Evolutionary conservation across 495 filamentous ascomycete species (phyloP), one percentile per base, ranked within the genome.

Genomic region (Neurospora pannonica): DNA sequence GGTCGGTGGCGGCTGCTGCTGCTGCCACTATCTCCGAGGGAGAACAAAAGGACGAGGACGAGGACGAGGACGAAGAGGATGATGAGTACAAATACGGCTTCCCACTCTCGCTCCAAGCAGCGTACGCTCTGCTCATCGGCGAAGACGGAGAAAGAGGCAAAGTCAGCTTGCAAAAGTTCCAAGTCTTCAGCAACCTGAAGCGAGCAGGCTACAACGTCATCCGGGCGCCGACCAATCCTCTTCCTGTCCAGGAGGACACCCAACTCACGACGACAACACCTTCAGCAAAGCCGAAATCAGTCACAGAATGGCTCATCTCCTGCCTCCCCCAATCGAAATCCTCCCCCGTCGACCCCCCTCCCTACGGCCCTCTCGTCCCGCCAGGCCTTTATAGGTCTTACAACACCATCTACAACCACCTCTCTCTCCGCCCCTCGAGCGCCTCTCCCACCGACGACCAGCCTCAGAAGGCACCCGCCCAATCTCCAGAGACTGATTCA

Each of bases 81-180:
- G 85, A 86, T 37, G 85, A 87, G 72, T 84, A 85, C 75, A 87
- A 91, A n/a, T 78, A 86, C 9, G 92, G 90, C 0, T 83, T 95
- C 28, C 94, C 95, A 0, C 91, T 98, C 87, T 96, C 93, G 77
- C 81, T 98, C 38, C 93, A 98, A 81, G 94, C 92, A 6, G 94
- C 92, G 1, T 99, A 98, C 84, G 88, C 96, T 38, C 87, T 91
- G 48, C 90, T 93, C 75, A 87, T 93, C 76, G 93, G 91, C 17
- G 81, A 84, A 21, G 89, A 89, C 72, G 91, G 83, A 6, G 84
- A 88, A 43, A 81, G 85, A n/a, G 89, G 87, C 13, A 89, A 89
- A 75, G 83, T 88, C 70, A 86, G 82, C 71, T 71, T 97, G n/a
- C 95, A 97, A 77, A 88, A 93, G 75, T 98, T 92, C 78, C 90